Percentiles rank a stretch among this genome's conserved stretches.
These are phyloP conservation scores for Xylaria sp. DNA, from an alignment of 2,329 filamentous ascomycete species.

Conservation along the genomic window DNA sequence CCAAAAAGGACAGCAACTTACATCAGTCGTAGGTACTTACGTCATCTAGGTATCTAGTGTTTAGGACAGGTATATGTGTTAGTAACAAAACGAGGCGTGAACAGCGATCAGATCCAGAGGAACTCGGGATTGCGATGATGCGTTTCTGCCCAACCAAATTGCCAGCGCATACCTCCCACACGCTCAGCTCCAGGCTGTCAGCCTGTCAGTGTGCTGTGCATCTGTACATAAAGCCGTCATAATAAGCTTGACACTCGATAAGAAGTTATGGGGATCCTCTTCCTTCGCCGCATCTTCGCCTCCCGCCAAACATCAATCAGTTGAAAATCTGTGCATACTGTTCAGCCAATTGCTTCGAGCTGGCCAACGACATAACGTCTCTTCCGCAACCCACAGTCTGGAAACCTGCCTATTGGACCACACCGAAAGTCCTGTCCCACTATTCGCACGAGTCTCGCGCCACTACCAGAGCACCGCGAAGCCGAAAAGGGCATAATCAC, in stretches of 20 bases:
- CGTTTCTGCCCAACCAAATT: conserved; percentile 50
- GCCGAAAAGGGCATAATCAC: conserved; percentile 10
- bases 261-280: conserved; percentile 29
- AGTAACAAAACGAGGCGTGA: neutral
- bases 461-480: conserved; percentile 10
- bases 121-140: conserved; percentile 35
- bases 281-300: conserved; percentile 25
- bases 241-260: conserved; percentile 18
- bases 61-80: neutral
- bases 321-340: conserved; percentile 19
- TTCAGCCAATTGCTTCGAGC: conserved; percentile 25
- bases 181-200: conserved; percentile 39
- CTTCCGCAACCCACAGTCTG: conserved; percentile 29
- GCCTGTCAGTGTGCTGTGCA: conserved; percentile 18
- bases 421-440: conserved; percentile 1
- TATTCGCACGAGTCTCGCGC: conserved; percentile 20
- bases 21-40: neutral
- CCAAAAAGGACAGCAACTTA: neutral
- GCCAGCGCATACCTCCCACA: conserved; percentile 49
- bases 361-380: conserved; percentile 19
- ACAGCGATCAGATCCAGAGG: conserved; percentile 21
- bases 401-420: conserved; percentile 33
- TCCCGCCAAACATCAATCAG: conserved; percentile 23
- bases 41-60: neutral
- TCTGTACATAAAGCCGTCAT: conserved; percentile 20